phyloP scores from a whole-genome alignment of 345 rosid species.

The Clarkia xantiana region DNA sequence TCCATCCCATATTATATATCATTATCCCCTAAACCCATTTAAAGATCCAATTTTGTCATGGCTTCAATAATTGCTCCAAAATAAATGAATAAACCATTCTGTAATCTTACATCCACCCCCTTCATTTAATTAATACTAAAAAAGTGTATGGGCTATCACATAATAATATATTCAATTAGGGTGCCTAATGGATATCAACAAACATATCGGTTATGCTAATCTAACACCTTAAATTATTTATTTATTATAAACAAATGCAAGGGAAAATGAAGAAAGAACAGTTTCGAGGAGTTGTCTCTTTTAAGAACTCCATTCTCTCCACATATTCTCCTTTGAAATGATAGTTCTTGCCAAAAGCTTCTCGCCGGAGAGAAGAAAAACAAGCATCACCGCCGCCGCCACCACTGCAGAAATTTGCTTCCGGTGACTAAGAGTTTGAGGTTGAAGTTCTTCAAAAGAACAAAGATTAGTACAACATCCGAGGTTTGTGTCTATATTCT shows the following conservation, averaged over 20 bases:
- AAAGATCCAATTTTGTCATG: too few relatives aligned
- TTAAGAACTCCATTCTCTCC: constrained; percentile 27
- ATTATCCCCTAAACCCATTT: too few relatives aligned
- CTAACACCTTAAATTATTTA: constrained; percentile 3
- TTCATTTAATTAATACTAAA: too few relatives aligned
- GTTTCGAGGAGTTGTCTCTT: constrained; percentile 14
- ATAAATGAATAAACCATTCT: too few relatives aligned
- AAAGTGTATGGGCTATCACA: neutral
- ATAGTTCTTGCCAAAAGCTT: neutral
- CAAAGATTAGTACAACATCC: neutral
- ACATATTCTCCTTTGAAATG: constrained; percentile 19
- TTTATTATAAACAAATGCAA: neutral
- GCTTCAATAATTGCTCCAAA: too few relatives aligned
- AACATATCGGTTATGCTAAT: constrained; percentile 6
- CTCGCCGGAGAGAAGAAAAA: neutral
- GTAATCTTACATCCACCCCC: too few relatives aligned
- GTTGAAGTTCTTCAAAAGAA: constrained; percentile 22
- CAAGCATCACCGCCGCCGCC: neutral
- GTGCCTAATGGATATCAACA: constrained; percentile 7
- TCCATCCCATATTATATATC: too few relatives aligned
- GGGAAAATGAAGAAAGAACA: constrained; percentile 5
- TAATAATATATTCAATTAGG: neutral
- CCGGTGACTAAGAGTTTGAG: constrained; percentile 10
- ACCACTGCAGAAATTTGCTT: neutral
- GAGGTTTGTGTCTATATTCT: neutral